Conservation (phyloP, 495 filamentous ascomycete species). For the Neurospora tetrasperma region DNA sequence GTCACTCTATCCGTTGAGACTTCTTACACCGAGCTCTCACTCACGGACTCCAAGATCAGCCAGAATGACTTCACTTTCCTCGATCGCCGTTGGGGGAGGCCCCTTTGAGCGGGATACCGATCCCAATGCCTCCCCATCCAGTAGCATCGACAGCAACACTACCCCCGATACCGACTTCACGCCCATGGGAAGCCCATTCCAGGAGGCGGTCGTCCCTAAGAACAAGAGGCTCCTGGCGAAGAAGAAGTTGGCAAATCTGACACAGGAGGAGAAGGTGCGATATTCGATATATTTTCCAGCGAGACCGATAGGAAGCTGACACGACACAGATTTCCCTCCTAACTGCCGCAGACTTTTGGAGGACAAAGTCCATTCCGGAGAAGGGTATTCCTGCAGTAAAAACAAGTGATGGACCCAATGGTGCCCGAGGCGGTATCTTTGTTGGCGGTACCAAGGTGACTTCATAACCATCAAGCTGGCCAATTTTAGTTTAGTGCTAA, state of each 20-base stretch:
- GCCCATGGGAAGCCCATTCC: slow-evolving; percentile 36
- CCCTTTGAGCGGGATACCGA: slow-evolving; percentile 20
- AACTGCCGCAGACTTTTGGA: slow-evolving; percentile 68
- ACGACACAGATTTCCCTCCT: slow-evolving; percentile 44
- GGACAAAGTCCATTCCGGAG: slow-evolving; percentile 55
- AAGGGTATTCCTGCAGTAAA: slow-evolving; percentile 63
- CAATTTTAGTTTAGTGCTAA: slow-evolving; percentile 30
- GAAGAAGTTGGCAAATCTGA: slow-evolving; percentile 35
- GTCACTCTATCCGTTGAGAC: not conserved
- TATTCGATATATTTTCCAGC: not conserved
- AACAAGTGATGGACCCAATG: slow-evolving; percentile 71
- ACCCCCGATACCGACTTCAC: slow-evolving; percentile 43
- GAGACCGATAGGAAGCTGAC: slow-evolving; percentile 14
- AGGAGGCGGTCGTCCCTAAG: slow-evolving; percentile 17
- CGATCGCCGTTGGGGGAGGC: not conserved
- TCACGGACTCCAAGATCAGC: not conserved
- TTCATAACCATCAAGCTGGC: slow-evolving; percentile 12
- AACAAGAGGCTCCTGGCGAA: slow-evolving; percentile 27
- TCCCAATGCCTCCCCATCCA: slow-evolving; percentile 29
- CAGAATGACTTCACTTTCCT: slow-evolving; percentile 6
- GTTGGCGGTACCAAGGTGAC: slow-evolving; percentile 51
- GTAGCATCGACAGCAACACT: slow-evolving; percentile 31
- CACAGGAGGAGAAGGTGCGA: slow-evolving; percentile 45
- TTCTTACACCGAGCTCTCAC: not conserved
- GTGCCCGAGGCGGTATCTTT: slow-evolving; percentile 62